Base-by-base conservation (phyloP, 139 green algal species). In the Chlorella sp. region DNA sequence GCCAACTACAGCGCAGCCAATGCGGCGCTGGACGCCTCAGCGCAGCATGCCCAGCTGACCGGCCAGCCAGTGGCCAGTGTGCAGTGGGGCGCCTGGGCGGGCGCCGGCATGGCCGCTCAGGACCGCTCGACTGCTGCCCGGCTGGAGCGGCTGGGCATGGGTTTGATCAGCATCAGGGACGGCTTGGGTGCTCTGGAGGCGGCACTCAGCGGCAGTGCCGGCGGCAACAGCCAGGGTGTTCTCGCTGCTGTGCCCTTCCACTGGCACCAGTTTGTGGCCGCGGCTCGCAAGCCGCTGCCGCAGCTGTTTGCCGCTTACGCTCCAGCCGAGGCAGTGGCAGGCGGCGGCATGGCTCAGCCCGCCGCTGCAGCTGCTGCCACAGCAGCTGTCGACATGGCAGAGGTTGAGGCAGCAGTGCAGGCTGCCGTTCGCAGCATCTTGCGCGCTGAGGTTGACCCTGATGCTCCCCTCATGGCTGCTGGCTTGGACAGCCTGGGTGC, bases 51-150 rank as follows among this genome's bases (percentile, higher is more conserved):
- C 30, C 64, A 84, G 44, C 79, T 76, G 64, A 67, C 79, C 0
- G 64, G 64, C 22, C 20, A 13, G 19, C 34, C n/a, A 7, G 41
- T 51, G 69, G 38, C 84, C 32, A 86, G 82, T 22, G 43, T 97
- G 56, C 96, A 98, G 87, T 98, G 95, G 95, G 96, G 95, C 41
- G 96, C 95, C 30, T 98, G 95, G 96, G 90, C 84, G 11, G 92
- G 91, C 34, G 90, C 87, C 14, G 95, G 95, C 78, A 98, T 98
- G 95, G 95, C 95, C 16, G 88, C 91, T 1, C 73, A 82, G 34
- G 94, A 93, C 24, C 22, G 77, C 3, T 82, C 84, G 20, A 89
- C 83, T 1, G 88, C 90, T 1, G 85, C 85, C 11, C 75, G 95
- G 13, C 85, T 97, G 80, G 87, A 93, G 80, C 89, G 90, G 8